Evolutionary conservation across 2,329 filamentous ascomycete species (phyloP).

Genomic region (Ceratocystis smalleyi): DNA sequence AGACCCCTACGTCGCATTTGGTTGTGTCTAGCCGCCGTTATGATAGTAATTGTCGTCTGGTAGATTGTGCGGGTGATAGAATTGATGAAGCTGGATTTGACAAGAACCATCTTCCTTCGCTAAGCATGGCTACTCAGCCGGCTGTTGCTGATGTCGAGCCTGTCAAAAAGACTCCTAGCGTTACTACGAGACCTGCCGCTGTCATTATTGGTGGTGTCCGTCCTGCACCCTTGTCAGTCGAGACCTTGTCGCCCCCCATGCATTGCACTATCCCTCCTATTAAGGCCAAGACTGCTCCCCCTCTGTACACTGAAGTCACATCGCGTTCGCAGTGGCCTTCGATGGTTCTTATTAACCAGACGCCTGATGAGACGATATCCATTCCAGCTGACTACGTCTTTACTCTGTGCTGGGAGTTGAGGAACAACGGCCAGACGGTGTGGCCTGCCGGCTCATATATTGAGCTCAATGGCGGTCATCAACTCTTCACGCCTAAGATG

Average conservation of each 20-base stretch:
- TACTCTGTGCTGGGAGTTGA: slow-evolving; percentile 79
- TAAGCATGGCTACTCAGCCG: slow-evolving; percentile 8
- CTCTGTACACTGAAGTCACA: not conserved
- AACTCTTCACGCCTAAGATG: slow-evolving; percentile 55
- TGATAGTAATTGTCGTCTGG: slow-evolving; percentile 47
- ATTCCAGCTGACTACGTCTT: slow-evolving; percentile 51
- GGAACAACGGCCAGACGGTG: slow-evolving; percentile 59
- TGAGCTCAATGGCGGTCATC: slow-evolving; percentile 83
- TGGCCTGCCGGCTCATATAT: slow-evolving; percentile 89
- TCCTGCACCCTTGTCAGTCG: slow-evolving; percentile 23
- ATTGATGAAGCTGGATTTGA: not conserved
- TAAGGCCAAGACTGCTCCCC: not conserved
- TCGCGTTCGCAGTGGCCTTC: not conserved
- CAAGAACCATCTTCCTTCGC: not conserved
- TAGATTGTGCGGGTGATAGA: slow-evolving; percentile 57
- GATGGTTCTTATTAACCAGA: not conserved
- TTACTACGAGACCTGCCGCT: slow-evolving; percentile 19
- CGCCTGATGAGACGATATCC: not conserved
- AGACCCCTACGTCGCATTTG: slow-evolving; percentile 60
- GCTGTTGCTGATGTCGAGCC: slow-evolving; percentile 19
- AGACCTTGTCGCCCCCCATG: slow-evolving; percentile 45
- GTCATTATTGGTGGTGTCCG: not conserved
- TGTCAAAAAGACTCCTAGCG: slow-evolving; percentile 3
- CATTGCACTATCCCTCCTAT: slow-evolving; percentile 19
- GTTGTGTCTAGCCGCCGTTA: slow-evolving; percentile 50